Evolutionary conservation across 345 rosid species (phyloP).

Genomic region (Tarenaya hassleriana): DNA sequence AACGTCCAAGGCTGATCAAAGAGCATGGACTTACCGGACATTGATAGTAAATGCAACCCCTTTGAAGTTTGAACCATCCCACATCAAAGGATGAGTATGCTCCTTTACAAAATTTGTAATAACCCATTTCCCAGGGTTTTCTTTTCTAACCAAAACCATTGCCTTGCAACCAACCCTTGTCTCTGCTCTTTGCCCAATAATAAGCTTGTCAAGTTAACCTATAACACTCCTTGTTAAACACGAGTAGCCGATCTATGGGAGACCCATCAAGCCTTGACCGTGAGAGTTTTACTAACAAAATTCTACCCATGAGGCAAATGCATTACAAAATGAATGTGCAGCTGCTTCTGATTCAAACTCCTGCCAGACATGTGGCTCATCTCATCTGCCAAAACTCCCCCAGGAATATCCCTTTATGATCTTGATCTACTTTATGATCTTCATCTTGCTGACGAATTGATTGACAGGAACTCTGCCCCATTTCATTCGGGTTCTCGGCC

Average conservation of each 20-base stretch:
- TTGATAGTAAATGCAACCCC: no score
- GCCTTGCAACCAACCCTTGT: slow-evolving; percentile 99
- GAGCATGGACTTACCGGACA: no score
- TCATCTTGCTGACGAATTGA: slow-evolving; percentile 43
- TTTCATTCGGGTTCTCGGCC: slow-evolving; percentile 31
- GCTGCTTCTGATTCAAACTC: slow-evolving; percentile 94
- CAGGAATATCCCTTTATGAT: no score
- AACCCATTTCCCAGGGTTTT: slow-evolving; percentile 88
- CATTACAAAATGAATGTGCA: slow-evolving; percentile 82
- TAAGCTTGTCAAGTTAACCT: slow-evolving; percentile 86
- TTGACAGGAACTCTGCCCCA: slow-evolving; percentile 43
- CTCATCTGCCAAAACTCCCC: slow-evolving; percentile 33
- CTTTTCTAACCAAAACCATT: slow-evolving; percentile 93
- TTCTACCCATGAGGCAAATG: slow-evolving; percentile 80
- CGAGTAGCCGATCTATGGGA: slow-evolving; percentile 90
- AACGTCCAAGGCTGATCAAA: no score
- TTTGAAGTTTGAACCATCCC: no score
- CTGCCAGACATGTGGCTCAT: slow-evolving; percentile 77
- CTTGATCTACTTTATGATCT: slow-evolving; percentile 39
- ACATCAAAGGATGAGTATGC: no score
- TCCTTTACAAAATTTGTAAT: slow-evolving; percentile 87
- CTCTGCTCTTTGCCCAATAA: slow-evolving; percentile 89
- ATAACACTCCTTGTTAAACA: slow-evolving; percentile 91
- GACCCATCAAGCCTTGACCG: slow-evolving; percentile 94
- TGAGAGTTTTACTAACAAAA: slow-evolving; percentile 95